Conservation (phyloP, 441 rosid species). For the Breynia disticha region DNA sequence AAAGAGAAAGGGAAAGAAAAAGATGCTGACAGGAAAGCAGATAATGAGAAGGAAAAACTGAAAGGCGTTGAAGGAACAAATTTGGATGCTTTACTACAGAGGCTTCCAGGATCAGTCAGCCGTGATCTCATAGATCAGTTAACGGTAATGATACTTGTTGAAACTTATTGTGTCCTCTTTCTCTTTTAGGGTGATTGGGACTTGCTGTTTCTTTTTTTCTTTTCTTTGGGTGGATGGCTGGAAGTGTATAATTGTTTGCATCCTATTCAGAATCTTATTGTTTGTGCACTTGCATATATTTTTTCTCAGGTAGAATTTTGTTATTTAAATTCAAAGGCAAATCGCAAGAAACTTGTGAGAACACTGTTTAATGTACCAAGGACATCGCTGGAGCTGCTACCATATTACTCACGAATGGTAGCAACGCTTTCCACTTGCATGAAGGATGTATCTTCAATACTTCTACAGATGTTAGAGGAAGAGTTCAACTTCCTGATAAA, state of each 20-base stretch:
- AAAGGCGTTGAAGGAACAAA: conserved; percentile 86
- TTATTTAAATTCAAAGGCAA: conserved; percentile 90
- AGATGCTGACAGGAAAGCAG: conserved; percentile 69
- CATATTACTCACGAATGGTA: conserved; percentile 94
- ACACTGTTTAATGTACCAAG: conserved; percentile 94
- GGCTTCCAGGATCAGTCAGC: conserved; percentile 94
- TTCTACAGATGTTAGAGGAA: conserved; percentile 95
- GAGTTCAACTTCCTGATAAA: conserved; percentile 92
- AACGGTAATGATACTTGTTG: conserved; percentile 47
- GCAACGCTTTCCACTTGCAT: conserved; percentile 89
- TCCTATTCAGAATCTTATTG: conserved; percentile 5
- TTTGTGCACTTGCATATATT: conserved; percentile 7
- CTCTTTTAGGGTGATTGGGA: too few species aligned
- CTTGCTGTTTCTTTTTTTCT: not conserved
- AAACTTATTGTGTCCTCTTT: too few species aligned
- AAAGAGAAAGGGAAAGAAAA: conserved; percentile 82
- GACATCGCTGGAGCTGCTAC: conserved; percentile 89
- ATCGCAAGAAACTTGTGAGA: conserved; percentile 88
- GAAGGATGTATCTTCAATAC: conserved; percentile 88
- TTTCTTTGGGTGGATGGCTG: not conserved
- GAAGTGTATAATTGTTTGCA: not conserved
- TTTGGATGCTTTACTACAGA: conserved; percentile 88
- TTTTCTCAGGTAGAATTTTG: conserved; percentile 86
- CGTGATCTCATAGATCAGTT: conserved; percentile 98
- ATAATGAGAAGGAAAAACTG: conserved; percentile 77